These are phyloP conservation scores for Endothia cerciana DNA, from an alignment of 2,329 filamentous ascomycete genomes.

Conservation along the genomic window DNA sequence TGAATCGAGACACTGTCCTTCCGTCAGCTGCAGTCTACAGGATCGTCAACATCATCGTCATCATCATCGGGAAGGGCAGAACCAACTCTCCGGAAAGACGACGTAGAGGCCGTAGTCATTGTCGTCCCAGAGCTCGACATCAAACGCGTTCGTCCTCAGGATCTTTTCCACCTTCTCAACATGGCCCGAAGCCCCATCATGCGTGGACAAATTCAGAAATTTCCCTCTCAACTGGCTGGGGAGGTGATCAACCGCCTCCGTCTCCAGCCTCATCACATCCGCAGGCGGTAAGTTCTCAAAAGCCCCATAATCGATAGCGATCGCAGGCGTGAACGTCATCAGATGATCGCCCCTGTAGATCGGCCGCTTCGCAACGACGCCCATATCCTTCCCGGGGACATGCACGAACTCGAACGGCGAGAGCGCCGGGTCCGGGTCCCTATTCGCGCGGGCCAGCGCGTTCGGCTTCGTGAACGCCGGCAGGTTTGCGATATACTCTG, in stretches of 20 bases:
- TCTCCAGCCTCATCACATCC: conserved; percentile 39
- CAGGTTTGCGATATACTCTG: conserved; percentile 34
- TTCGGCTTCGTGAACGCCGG: conserved; percentile 37
- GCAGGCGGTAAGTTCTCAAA: conserved; percentile 37
- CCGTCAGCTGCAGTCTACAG: conserved; percentile 6
- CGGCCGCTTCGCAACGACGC: conserved; percentile 40
- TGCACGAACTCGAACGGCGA: conserved; percentile 40
- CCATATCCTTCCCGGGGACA: conserved; percentile 45
- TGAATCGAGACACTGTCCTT: conserved; percentile 43
- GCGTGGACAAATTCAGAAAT: conserved; percentile 44
- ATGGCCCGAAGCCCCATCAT: conserved; percentile 35
- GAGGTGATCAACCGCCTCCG: conserved; percentile 37
- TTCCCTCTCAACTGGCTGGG: conserved; percentile 37
- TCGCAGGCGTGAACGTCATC: conserved; percentile 43
- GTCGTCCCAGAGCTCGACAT: conserved; percentile 40
- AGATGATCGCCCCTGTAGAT: conserved; percentile 44
- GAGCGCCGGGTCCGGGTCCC: conserved; percentile 33
- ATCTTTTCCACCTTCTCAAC: conserved; percentile 41
- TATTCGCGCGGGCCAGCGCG: conserved; percentile 33
- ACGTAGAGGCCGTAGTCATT: conserved; percentile 40
- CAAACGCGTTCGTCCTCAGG: conserved; percentile 44
- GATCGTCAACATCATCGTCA: background rate
- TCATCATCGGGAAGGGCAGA: background rate
- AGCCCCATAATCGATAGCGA: conserved; percentile 45
- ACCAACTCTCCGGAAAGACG: conserved; percentile 44